Evolutionary conservation across 192 early-diverging fungal species (phyloP).

Genomic region (Cetraspora pellucida): DNA sequence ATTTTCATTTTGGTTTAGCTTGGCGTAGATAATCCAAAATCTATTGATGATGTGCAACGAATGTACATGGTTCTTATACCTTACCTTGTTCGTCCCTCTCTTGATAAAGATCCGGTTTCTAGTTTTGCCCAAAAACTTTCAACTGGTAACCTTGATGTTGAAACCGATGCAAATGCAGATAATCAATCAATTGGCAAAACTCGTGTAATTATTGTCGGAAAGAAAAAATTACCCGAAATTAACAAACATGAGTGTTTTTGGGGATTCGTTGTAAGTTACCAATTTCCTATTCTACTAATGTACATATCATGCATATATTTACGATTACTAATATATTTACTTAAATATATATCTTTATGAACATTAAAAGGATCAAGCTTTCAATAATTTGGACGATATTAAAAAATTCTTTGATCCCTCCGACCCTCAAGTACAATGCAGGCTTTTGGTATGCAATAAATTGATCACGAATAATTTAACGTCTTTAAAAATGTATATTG

Average conservation of each 20-base stretch:
- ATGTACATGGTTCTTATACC: constrained; percentile 49
- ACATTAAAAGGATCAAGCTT: constrained; percentile 27
- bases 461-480: too few species aligned
- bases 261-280: constrained; percentile 42
- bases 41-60: constrained; percentile 46
- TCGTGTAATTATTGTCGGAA: constrained; percentile 35
- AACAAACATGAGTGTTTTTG: constrained; percentile 39
- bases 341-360: not conserved
- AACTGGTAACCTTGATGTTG: too few species aligned
- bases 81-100: not conserved
- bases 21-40: constrained; percentile 27
- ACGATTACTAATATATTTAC: not conserved
- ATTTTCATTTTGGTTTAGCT: constrained; percentile 17
- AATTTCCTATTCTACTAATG: too few species aligned
- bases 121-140: not conserved
- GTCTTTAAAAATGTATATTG: too few species aligned
- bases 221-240: constrained; percentile 45
- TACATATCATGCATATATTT: too few species aligned
- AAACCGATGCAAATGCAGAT: not conserved
- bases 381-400: constrained; percentile 39
- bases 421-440: too few species aligned
- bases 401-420: constrained; percentile 27
- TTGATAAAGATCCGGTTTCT: not conserved
- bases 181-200: not conserved
- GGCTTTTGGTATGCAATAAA: too few species aligned